phyloP scores from a whole-genome alignment of 2,329 filamentous ascomycete species.

The Ilyonectria robusta region DNA sequence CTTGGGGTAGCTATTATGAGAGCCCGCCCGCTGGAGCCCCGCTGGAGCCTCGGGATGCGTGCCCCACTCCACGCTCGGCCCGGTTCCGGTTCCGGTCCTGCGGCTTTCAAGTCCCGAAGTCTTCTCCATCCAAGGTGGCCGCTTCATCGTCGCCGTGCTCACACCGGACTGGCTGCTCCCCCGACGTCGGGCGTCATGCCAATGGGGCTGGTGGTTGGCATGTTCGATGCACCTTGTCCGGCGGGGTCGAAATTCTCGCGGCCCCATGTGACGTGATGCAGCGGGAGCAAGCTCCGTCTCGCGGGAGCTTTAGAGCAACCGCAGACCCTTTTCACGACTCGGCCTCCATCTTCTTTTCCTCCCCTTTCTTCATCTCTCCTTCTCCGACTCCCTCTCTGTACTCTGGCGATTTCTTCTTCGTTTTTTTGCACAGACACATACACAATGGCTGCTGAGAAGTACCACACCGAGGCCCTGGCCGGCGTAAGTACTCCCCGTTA shows the following conservation, averaged over 20 bases:
- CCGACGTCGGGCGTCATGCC: slow-evolving; percentile 37
- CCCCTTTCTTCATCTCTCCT: slow-evolving; percentile 9
- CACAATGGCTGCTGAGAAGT: slow-evolving; percentile 46
- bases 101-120: slow-evolving; percentile 26
- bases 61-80: slow-evolving; percentile 32
- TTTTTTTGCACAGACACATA: slow-evolving; percentile 12
- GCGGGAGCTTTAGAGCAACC: slow-evolving; percentile 30
- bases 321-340: slow-evolving; percentile 19
- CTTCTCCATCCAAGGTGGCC: slow-evolving; percentile 13
- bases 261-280: slow-evolving; percentile 44
- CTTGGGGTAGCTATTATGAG: slow-evolving; percentile 18
- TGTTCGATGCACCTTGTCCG: slow-evolving; percentile 26
- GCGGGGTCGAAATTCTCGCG: slow-evolving; percentile 41
- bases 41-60: slow-evolving; percentile 17
- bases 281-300: slow-evolving; percentile 24
- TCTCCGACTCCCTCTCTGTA: slow-evolving; percentile 19
- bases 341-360: slow-evolving; percentile 14
- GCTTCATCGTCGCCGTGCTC: slow-evolving; percentile 21
- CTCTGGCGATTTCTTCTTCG: slow-evolving; percentile 26
- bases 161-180: slow-evolving; percentile 16
- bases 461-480: slow-evolving; percentile 48
- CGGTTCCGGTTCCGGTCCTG: slow-evolving; percentile 46
- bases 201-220: background rate
- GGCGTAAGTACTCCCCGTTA: slow-evolving; percentile 33
- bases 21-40: background rate